Percentiles rank a stretch among this genome's conserved stretches.
Evolutionary conservation across 371 early-diverging fungal species (phyloP).

Genomic region (Dinochytrium kinnereticum): DNA sequence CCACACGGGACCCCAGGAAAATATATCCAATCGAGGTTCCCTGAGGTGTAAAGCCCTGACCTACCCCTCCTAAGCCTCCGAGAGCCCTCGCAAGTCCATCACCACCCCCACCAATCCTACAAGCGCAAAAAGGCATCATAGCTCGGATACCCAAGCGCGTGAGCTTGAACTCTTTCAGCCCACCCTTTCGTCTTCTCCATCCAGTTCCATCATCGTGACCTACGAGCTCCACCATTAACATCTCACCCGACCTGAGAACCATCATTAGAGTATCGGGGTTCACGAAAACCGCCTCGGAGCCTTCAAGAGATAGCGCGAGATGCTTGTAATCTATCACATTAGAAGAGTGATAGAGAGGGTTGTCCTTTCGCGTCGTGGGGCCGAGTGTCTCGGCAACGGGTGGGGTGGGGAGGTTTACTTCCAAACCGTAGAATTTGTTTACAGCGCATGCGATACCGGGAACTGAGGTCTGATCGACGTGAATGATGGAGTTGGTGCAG

Average conservation of each 20-base stretch:
- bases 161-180: conserved; percentile 49
- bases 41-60: conserved; percentile 21
- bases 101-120: conserved; percentile 18
- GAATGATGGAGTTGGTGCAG: conserved; percentile 78
- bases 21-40: conserved; percentile 60
- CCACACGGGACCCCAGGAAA: conserved; percentile 81
- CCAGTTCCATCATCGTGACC: conserved; percentile 63
- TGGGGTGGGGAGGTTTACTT: conserved; percentile 38
- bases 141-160: conserved; percentile 38
- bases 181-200: conserved; percentile 65
- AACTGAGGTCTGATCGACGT: conserved; percentile 84
- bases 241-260: conserved; percentile 69
- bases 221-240: conserved; percentile 69
- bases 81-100: conserved; percentile 31
- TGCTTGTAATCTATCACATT: conserved; percentile 44
- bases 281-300: conserved; percentile 38
- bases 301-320: conserved; percentile 51
- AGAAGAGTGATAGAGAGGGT: conserved; percentile 40
- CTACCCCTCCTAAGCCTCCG: conserved; percentile 47
- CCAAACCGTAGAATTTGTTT: conserved; percentile 62
- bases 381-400: conserved; percentile 38
- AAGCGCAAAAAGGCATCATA: conserved; percentile 27
- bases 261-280: conserved; percentile 58
- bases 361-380: conserved; percentile 31
- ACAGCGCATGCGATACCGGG: conserved; percentile 75